Evolutionary conservation across 495 filamentous ascomycete genomes (phyloP).

Genomic region (Penicillium turbatum): DNA sequence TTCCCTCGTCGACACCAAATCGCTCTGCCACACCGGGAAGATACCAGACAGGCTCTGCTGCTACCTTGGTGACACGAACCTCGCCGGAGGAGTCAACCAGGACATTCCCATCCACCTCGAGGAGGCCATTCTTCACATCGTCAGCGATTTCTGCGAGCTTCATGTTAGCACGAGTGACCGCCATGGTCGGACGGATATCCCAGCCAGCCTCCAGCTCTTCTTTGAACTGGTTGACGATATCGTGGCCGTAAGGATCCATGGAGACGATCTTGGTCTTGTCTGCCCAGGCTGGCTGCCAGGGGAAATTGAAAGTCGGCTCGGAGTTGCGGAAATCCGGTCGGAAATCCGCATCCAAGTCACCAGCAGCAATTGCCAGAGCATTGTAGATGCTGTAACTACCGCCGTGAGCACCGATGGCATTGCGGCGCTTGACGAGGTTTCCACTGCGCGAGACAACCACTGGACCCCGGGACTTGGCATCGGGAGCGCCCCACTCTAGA

Average conservation of each 20-base stretch:
- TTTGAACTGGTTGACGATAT: constrained; percentile 46
- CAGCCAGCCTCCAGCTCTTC: constrained; percentile 58
- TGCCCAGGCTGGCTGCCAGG: constrained; percentile 83
- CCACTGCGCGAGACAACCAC: constrained; percentile 81
- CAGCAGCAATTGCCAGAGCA: constrained; percentile 86
- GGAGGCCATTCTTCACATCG: constrained; percentile 70
- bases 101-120: constrained; percentile 86
- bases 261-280: constrained; percentile 94
- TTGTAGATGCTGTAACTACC: constrained; percentile 98
- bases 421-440: constrained; percentile 76
- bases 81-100: constrained; percentile 80
- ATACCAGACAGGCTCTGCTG: constrained; percentile 95
- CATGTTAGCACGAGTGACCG: constrained; percentile 95
- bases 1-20: constrained; percentile 91
- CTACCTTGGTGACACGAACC: constrained; percentile 92
- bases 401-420: constrained; percentile 86
- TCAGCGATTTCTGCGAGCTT: constrained; percentile 90
- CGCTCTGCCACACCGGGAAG: constrained; percentile 90
- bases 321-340: constrained; percentile 93
- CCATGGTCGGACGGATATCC: constrained; percentile 94
- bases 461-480: constrained; percentile 72
- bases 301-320: constrained; percentile 82
- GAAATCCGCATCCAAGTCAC: constrained; percentile 79
- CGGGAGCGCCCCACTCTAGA: constrained; percentile 81
- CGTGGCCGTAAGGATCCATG: constrained; percentile 92